Percentiles rank a stretch among this genome's conserved stretches.
phyloP scores from a whole-genome alignment of 371 early-diverging fungal species.

The Catenaria anguillulae region DNA sequence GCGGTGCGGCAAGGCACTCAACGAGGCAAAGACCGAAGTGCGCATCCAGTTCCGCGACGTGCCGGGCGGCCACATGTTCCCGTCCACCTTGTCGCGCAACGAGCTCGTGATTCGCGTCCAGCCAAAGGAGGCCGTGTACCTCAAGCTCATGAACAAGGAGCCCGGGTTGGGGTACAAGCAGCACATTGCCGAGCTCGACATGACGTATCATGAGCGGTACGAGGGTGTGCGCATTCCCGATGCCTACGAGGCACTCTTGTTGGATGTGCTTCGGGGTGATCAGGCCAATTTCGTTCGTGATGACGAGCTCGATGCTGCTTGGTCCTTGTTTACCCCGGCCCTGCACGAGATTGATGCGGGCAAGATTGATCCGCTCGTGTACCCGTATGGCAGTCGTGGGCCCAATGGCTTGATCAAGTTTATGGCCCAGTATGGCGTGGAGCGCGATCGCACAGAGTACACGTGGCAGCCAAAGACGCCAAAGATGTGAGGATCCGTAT shows the following conservation, averaged over 20 bases:
- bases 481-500: too few relatives aligned
- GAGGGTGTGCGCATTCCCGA: slow-evolving; percentile 77
- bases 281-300: slow-evolving; percentile 93
- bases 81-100: slow-evolving; percentile 55
- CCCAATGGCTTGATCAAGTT: slow-evolving; percentile 60
- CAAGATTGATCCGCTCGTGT: slow-evolving; percentile 46
- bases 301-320: slow-evolving; percentile 89
- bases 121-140: slow-evolving; percentile 90
- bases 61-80: slow-evolving; percentile 61
- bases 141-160: slow-evolving; percentile 89
- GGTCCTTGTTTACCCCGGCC: slow-evolving; percentile 93
- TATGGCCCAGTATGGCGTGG: slow-evolving; percentile 52
- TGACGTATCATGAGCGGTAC: slow-evolving; percentile 77
- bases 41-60: slow-evolving; percentile 90
- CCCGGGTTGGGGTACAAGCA: slow-evolving; percentile 56
- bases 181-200: slow-evolving; percentile 75
- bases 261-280: slow-evolving; percentile 80
- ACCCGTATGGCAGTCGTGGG: slow-evolving; percentile 79
- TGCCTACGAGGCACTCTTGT: slow-evolving; percentile 84
- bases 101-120: slow-evolving; percentile 93
- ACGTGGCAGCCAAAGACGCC: slow-evolving; percentile 15
- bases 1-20: slow-evolving; percentile 89
- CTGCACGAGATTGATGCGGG: slow-evolving; percentile 68
- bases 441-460: slow-evolving; percentile 24
- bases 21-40: slow-evolving; percentile 82